Evolutionary conservation across 306 rosid genomes (phyloP).

Genomic region (Cucurbita argyrosperma): DNA sequence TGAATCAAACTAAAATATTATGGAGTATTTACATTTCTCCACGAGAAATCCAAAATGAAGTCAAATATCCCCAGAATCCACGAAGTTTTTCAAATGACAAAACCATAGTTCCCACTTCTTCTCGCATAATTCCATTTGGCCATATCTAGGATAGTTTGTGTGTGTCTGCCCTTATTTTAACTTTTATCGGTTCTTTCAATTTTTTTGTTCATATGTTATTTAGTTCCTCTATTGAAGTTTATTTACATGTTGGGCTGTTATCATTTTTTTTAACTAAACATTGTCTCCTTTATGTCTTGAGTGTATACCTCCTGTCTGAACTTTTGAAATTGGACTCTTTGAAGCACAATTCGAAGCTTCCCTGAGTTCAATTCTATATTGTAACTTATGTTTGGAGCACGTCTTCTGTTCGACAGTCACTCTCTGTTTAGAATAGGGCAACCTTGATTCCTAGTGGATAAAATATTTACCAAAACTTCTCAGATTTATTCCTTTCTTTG

Average conservation of each 20-base stretch:
- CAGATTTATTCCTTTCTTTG: background rate
- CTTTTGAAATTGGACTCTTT: background rate
- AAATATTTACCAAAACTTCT: background rate
- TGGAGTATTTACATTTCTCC: background rate
- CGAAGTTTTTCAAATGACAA: background rate
- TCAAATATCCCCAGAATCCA: background rate
- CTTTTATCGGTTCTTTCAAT: background rate
- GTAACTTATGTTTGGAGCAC: background rate
- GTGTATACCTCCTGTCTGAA: background rate
- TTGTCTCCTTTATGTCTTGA: background rate
- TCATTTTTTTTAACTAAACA: background rate
- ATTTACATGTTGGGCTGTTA: background rate
- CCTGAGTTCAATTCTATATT: background rate
- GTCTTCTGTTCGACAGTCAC: background rate
- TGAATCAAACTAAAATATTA: background rate
- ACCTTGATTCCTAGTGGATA: background rate
- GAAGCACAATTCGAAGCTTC: background rate
- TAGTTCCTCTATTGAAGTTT: background rate
- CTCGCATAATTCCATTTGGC: background rate
- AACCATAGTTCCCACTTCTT: background rate
- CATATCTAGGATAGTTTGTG: background rate
- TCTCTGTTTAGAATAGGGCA: background rate
- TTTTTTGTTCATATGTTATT: background rate
- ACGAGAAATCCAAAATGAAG: background rate
- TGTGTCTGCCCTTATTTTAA: background rate